phyloP scores from a whole-genome alignment of 1,139 yeast genomes.

The Saccharomycopsis hybrid region DNA sequence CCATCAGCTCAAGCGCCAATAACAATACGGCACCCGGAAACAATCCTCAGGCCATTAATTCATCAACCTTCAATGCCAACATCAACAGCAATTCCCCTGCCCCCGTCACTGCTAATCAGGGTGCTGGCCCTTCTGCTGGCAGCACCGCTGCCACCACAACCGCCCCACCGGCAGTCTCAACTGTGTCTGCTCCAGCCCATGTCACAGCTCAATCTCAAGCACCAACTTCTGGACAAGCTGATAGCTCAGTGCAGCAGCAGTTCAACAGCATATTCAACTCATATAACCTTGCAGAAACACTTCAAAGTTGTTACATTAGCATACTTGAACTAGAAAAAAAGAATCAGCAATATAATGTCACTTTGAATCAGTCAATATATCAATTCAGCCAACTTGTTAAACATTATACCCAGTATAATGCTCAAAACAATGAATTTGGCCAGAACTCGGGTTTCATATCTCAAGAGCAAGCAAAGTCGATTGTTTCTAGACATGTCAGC shows the following conservation, averaged over 20 bases:
- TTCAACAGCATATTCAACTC: constrained; percentile 14
- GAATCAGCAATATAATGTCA: constrained; percentile 19
- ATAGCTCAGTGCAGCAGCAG: not conserved
- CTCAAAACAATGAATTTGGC: not conserved
- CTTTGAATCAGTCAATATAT: constrained; percentile 16
- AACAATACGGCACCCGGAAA: not conserved
- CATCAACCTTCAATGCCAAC: no score
- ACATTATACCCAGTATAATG: constrained; percentile 3
- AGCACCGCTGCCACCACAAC: not conserved
- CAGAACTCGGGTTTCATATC: not conserved
- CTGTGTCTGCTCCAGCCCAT: not conserved
- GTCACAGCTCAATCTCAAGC: no score
- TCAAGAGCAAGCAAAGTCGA: not conserved
- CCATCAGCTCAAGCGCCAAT: not conserved
- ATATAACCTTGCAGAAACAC: constrained; percentile 20
- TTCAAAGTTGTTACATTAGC: constrained; percentile 18
- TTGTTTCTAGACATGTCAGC: constrained; percentile 4
- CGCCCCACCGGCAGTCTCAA: not conserved
- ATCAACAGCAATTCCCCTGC: not conserved
- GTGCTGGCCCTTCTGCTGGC: not conserved
- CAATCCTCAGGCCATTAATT: not conserved
- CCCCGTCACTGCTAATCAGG: not conserved
- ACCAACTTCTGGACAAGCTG: no score
- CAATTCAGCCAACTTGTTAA: constrained; percentile 15
- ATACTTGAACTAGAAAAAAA: constrained; percentile 21